Percentiles rank a stretch among this genome's conserved stretches.
Evolutionary conservation across 176 grass and related monocot genomes (phyloP).

Genomic region (Aegilops sharonensis): DNA sequence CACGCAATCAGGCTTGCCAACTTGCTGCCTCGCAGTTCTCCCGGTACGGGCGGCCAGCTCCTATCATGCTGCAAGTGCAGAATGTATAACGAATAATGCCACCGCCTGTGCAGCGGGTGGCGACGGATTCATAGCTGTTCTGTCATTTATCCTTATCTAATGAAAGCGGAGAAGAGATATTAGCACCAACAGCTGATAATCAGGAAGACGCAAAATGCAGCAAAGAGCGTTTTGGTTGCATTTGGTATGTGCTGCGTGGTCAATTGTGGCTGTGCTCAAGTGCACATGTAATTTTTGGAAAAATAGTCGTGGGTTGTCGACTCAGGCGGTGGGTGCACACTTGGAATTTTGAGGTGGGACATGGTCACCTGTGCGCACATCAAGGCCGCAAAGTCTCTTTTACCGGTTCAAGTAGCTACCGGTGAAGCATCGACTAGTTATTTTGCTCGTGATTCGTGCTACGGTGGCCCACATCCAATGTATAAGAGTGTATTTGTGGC

Average conservation of each 20-base stretch:
- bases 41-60: not conserved
- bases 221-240: not conserved
- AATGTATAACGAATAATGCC: not conserved
- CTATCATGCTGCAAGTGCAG: not conserved
- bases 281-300: not conserved
- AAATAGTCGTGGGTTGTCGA: not conserved
- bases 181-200: too few relatives aligned
- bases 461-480: too few relatives aligned
- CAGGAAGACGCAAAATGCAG: not conserved
- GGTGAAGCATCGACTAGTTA: too few relatives aligned
- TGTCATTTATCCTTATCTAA: not conserved
- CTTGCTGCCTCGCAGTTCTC: not conserved
- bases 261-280: not conserved
- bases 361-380: not conserved
- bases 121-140: not conserved
- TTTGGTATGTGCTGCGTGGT: not conserved
- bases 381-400: not conserved
- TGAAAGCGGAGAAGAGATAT: too few relatives aligned
- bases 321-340: not conserved
- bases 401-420: too few relatives aligned
- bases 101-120: not conserved
- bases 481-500: too few relatives aligned
- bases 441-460: too few relatives aligned
- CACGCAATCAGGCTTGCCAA: not conserved
- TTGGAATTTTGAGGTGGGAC: slow-evolving; percentile 9